phyloP scores from a whole-genome alignment of 768 basidiomycete genomes.

The Pleurotus eryngii region DNA sequence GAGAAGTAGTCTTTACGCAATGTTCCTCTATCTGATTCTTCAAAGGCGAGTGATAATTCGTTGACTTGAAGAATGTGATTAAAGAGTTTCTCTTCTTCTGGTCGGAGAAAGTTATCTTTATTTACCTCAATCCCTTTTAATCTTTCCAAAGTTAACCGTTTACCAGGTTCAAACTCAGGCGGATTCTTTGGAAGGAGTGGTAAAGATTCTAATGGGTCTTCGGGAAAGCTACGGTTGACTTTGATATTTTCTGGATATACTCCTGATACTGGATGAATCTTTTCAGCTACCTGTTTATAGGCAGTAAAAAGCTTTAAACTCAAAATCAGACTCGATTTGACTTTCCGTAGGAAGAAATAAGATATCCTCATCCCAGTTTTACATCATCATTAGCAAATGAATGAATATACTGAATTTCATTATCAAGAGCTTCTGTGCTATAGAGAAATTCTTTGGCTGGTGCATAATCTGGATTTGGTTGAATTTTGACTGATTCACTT shows the following conservation, averaged over 20 bases:
- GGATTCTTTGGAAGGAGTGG: slow-evolving; percentile 14
- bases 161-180: slow-evolving; percentile 16
- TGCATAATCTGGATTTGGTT: too few species aligned
- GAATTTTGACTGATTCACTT: too few species aligned
- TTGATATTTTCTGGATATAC: slow-evolving; percentile 5
- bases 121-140: slow-evolving; percentile 9
- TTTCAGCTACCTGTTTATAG: slow-evolving; percentile 19
- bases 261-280: slow-evolving; percentile 22
- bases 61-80: slow-evolving; percentile 19
- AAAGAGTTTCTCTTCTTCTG: slow-evolving; percentile 18
- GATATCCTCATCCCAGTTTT: not conserved
- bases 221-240: slow-evolving; percentile 13
- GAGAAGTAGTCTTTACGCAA: slow-evolving; percentile 18
- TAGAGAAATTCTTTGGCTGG: too few species aligned
- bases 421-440: not conserved
- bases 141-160: slow-evolving; percentile 4
- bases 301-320: slow-evolving; percentile 7
- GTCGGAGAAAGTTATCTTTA: slow-evolving; percentile 17
- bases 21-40: slow-evolving; percentile 14
- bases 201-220: slow-evolving; percentile 23
- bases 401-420: not conserved
- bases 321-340: not conserved
- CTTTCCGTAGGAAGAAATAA: not conserved
- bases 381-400: too few species aligned
- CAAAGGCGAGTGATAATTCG: slow-evolving; percentile 19